Evolutionary conservation across 805 yeast species (phyloP).

Genomic region (Candida verbasci): DNA sequence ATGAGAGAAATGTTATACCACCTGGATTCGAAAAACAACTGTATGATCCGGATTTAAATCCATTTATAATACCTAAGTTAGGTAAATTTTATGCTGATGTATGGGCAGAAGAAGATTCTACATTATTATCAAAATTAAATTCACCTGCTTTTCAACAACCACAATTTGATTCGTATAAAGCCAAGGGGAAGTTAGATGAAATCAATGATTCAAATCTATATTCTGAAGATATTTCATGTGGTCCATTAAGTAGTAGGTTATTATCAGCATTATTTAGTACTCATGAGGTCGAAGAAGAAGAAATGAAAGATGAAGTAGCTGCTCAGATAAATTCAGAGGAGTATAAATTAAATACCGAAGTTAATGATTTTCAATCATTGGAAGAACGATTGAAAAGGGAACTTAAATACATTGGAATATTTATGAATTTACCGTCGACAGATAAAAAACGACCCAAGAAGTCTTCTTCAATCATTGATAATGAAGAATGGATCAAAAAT

Average conservation of each 20-base stretch:
- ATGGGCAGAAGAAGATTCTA: conserved; percentile 82
- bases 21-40: conserved; percentile 38
- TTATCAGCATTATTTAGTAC: conserved; percentile 72
- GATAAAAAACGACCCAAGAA: conserved; percentile 14
- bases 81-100: conserved; percentile 79
- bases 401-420: conserved; percentile 83
- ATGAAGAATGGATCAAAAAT: conserved; percentile 69
- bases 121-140: conserved; percentile 37
- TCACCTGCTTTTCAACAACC: conserved; percentile 45
- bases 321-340: conserved; percentile 32
- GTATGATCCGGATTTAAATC: conserved; percentile 65
- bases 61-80: conserved; percentile 77
- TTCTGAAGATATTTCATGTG: conserved; percentile 75
- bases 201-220: conserved; percentile 61
- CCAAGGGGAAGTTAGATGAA: conserved; percentile 58
- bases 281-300: conserved; percentile 22
- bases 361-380: conserved; percentile 69
- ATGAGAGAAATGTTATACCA: conserved; percentile 56
- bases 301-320: conserved; percentile 29
- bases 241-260: conserved; percentile 83
- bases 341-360: conserved; percentile 38
- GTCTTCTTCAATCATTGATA: conserved; percentile 36
- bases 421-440: conserved; percentile 49
- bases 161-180: conserved; percentile 39
- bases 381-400: conserved; percentile 89